phyloP scores from a whole-genome alignment of 768 basidiomycete genomes.

The Sistotremastrum suecicum region DNA sequence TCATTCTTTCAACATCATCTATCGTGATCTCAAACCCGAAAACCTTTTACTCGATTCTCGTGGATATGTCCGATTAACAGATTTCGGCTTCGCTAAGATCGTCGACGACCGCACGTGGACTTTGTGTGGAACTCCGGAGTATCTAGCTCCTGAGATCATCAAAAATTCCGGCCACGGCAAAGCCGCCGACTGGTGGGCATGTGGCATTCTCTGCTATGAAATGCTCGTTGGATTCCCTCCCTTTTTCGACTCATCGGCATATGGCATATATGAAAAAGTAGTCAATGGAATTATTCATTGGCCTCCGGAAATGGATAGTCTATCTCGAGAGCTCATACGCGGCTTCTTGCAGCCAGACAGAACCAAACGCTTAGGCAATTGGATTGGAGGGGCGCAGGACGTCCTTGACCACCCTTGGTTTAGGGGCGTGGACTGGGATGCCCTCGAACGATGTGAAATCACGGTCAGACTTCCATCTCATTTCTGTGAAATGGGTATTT shows the following conservation, averaged over 20 bases:
- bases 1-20: constrained; percentile 94
- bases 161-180: constrained; percentile 96
- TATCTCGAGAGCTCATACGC: constrained; percentile 79
- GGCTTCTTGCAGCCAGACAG: constrained; percentile 88
- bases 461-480: constrained; percentile 33
- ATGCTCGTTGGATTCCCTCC: constrained; percentile 99
- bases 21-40: constrained; percentile 97
- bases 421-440: constrained; percentile 86
- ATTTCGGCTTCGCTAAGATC: constrained; percentile 97
- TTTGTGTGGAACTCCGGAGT: constrained; percentile 90
- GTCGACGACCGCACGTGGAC: constrained; percentile 98
- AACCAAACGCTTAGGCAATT: constrained; percentile 81
- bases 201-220: constrained; percentile 93
- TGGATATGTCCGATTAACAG: constrained; percentile 89
- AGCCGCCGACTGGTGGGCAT: constrained; percentile 99
- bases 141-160: constrained; percentile 96
- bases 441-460: constrained; percentile 75
- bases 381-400: constrained; percentile 85
- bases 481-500: constrained; percentile 3
- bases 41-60: constrained; percentile 90
- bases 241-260: constrained; percentile 95
- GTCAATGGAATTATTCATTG: constrained; percentile 77
- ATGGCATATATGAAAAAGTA: constrained; percentile 98
- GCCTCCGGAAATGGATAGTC: constrained; percentile 80
- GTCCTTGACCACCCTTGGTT: constrained; percentile 92